Base-by-base conservation (phyloP, 1,284 basidiomycete genomes). In the Naganishia sp. region DNA sequence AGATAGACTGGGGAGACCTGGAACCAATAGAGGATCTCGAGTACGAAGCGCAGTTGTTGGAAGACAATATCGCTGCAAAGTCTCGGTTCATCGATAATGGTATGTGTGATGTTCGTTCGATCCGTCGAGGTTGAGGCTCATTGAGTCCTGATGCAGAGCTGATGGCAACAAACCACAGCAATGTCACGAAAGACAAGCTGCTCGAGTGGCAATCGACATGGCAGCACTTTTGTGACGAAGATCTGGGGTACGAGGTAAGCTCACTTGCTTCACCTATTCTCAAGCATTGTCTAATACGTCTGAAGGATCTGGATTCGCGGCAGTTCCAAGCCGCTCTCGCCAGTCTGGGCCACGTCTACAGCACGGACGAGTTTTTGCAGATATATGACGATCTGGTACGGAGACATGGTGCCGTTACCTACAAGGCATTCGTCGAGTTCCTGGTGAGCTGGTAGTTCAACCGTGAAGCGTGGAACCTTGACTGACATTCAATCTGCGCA, bases 131-230 rank as follows among this genome's bases (percentile, higher is more conserved):
- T 21, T 23, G 18, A 31, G 43, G 28, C 32, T 51, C 2, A 43
- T 47, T 15, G 7, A 15, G 9, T 6, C 31, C 25, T 17, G 46
- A 18, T 57, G 31, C n/a, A 17, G 69, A 92, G 89, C 92, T 97
- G 73, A 90, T 97, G 0, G 94, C 94, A 6, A 74, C 76, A 0
- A 71, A 71, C 50, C 75, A 79, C 63, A 76, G 74, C 39, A 79
- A 79, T 67, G 68, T 98, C 69, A 96, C 94, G 0, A 94, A 96
- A 0, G 94, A 93, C 2, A 94, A 97, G 77, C 83, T 98, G 28
- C 94, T 98, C 78, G 94, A 98, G 76, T 98, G 98, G 72, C 94
- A 98, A 77, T 88, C 89, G 74, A 96, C 94, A 1, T 99, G 98
- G 86, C 87, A 95, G 66, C 94, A 97, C 81, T 99, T 99, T 75